A percentile compares a stretch with the other conserved stretches of the same genome.
These are phyloP conservation scores for Pezicula rhizophila DNA, from an alignment of 2,329 filamentous ascomycete genomes.

Conservation along the genomic window DNA sequence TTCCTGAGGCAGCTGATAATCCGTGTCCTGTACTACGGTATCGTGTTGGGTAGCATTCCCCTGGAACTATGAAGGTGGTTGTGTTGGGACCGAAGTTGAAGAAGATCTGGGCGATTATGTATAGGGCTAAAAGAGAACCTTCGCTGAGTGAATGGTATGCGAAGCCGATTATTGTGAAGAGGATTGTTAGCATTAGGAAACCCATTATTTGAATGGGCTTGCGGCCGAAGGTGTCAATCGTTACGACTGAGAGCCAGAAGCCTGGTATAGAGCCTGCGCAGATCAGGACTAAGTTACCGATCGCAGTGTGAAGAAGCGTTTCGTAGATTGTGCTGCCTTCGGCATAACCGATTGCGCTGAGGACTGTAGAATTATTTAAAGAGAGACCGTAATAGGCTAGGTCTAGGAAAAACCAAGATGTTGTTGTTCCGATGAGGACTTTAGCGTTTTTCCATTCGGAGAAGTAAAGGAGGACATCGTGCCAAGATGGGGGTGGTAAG, in stretches of 20 bases:
- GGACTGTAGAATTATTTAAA: constrained; percentile 69
- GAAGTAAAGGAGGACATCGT: constrained; percentile 64
- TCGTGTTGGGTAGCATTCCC: constrained; percentile 59
- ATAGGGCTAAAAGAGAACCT: constrained; percentile 50
- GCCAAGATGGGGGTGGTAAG: constrained; percentile 60
- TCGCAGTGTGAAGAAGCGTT: constrained; percentile 63
- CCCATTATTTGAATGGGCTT: constrained; percentile 67
- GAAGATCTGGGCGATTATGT: constrained; percentile 60
- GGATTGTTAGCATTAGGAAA: constrained; percentile 53
- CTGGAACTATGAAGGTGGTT: constrained; percentile 59
- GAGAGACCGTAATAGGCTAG: constrained; percentile 64
- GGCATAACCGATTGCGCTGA: constrained; percentile 67
- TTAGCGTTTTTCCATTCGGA: constrained; percentile 63
- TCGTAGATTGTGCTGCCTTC: constrained; percentile 58
- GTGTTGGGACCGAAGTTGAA: constrained; percentile 63
- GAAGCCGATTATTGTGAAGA: constrained; percentile 60
- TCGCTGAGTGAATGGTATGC: constrained; percentile 43
- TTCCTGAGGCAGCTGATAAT: constrained; percentile 59
- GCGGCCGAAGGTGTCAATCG: constrained; percentile 69
- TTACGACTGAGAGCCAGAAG: constrained; percentile 71
- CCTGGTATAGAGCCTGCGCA: constrained; percentile 74
- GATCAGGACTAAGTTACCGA: constrained; percentile 71
- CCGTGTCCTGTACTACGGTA: constrained; percentile 60
- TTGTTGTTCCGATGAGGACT: constrained; percentile 67
- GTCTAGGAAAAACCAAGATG: constrained; percentile 80